Base-by-base conservation (phyloP, 345 rosid genomes). In the Eutrema yunnanense region DNA sequence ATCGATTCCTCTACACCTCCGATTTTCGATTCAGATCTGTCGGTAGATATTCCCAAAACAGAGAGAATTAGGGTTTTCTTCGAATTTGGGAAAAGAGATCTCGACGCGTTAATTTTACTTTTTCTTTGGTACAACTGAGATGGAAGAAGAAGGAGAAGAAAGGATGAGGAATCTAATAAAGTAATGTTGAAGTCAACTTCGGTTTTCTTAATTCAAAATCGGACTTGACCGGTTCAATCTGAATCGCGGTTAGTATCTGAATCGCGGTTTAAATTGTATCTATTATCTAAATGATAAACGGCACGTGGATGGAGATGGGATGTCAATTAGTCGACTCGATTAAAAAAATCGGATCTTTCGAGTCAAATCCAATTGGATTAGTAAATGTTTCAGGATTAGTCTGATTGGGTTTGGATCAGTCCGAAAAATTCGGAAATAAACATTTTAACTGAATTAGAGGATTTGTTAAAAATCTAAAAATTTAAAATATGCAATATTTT, bases 51-150 rank as follows among this genome's bases (percentile, higher is more conserved):
- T 2, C 29, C 14, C 2, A 54, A 42, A 55, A 9, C 46, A n/a
- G 30, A 54, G 62, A 74, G 62, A 74, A 8, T 53, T 54, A 66
- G 69, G 82, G 77, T 34, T 68, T n/a, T 29, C 29, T 73, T 67
- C 10, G 73, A 8, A 48, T 71, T 19, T 46, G 71, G 64, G 59
- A 32, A 70, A 76, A 64, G 3, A 43, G 2, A 43, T 69, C 65
- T 54, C 26, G 16, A 69, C 79, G 70, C 74, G 74, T 62, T 75
- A 2, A 47, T 33, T 3, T 30, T 42, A 41, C 71, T 54, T 67
- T 66, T 37, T 55, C 44, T 43, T 37, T 52, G 46, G 54, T 60
- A 46, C 30, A 53, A 53, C 30, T 38, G 43, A 49, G 67, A 51
- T 56, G 14, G 56, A 46, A 9, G 73, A 27, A 27, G 51, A 67